Evolutionary conservation across 2,329 filamentous ascomycete species (phyloP).

Genomic region (Ascochyta viciae-villosae): DNA sequence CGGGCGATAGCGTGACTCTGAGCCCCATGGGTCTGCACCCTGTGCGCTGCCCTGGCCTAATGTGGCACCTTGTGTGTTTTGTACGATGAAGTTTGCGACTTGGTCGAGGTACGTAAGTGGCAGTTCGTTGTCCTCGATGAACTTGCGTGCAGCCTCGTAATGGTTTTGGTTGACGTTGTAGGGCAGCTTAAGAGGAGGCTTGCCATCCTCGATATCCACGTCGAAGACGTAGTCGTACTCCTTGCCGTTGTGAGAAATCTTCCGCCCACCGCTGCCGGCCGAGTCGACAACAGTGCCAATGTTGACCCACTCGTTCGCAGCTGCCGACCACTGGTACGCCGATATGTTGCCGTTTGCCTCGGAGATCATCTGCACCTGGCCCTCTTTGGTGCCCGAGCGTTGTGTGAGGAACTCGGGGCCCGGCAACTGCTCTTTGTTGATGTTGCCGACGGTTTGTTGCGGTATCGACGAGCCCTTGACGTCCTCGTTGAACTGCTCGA

Average conservation of each 20-base stretch:
- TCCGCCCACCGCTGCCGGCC: conserved; percentile 75
- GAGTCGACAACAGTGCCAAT: conserved; percentile 95
- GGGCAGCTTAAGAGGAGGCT: conserved; percentile 89
- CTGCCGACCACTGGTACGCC: conserved; percentile 84
- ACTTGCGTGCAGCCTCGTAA: conserved; percentile 89
- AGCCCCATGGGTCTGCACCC: conserved; percentile 77
- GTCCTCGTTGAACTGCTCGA: conserved; percentile 79
- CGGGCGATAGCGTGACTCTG: conserved; percentile 79
- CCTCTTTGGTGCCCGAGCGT: conserved; percentile 91
- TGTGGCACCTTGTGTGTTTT: conserved; percentile 86
- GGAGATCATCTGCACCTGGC: conserved; percentile 90
- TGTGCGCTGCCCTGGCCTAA: conserved; percentile 66
- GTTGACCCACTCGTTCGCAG: conserved; percentile 74
- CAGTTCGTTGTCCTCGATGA: conserved; percentile 86
- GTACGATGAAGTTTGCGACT: conserved; percentile 89
- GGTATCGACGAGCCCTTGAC: conserved; percentile 86
- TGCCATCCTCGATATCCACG: conserved; percentile 93
- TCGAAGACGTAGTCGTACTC: conserved; percentile 98
- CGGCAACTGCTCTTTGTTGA: conserved; percentile 92
- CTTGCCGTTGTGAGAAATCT: conserved; percentile 74
- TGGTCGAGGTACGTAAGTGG: conserved; percentile 88
- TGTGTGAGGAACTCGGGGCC: conserved; percentile 84
- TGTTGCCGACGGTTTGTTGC: conserved; percentile 75
- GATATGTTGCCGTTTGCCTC: conserved; percentile 82
- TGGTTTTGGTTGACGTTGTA: conserved; percentile 93